phyloP scores from a whole-genome alignment of 192 early-diverging fungal species.

The Backusella sp. region DNA sequence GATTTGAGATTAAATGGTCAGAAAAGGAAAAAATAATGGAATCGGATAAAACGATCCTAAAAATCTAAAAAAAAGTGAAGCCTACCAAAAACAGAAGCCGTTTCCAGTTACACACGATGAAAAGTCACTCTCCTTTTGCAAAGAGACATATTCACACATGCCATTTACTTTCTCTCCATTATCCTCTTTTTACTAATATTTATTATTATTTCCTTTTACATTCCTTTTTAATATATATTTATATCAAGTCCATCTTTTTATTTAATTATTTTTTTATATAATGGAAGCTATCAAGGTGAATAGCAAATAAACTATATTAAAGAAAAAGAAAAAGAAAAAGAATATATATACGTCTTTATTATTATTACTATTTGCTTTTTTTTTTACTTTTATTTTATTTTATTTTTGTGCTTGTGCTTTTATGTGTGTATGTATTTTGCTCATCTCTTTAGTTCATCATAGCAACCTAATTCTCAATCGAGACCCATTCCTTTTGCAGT shows the following conservation, averaged over 20 bases:
- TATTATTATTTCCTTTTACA: background rate
- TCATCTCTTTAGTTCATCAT: slow-evolving; percentile 4
- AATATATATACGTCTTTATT: background rate
- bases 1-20: slow-evolving; percentile 1
- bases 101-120: background rate
- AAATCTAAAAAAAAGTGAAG: background rate
- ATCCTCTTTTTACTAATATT: background rate
- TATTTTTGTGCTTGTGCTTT: background rate
- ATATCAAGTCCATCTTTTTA: background rate
- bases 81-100: background rate
- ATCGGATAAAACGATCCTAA: background rate
- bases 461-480: background rate
- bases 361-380: background rate
- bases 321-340: background rate
- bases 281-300: slow-evolving; percentile 3
- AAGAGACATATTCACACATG: background rate
- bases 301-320: background rate
- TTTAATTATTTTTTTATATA: background rate
- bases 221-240: background rate
- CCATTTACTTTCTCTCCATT: background rate
- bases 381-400: background rate
- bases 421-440: background rate
- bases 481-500: slow-evolving; percentile 23
- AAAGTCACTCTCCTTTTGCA: slow-evolving; percentile 2
- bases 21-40: slow-evolving; percentile 4